Conservation (phyloP, 2,329 filamentous ascomycete species). For the Laburnicola sp. region DNA sequence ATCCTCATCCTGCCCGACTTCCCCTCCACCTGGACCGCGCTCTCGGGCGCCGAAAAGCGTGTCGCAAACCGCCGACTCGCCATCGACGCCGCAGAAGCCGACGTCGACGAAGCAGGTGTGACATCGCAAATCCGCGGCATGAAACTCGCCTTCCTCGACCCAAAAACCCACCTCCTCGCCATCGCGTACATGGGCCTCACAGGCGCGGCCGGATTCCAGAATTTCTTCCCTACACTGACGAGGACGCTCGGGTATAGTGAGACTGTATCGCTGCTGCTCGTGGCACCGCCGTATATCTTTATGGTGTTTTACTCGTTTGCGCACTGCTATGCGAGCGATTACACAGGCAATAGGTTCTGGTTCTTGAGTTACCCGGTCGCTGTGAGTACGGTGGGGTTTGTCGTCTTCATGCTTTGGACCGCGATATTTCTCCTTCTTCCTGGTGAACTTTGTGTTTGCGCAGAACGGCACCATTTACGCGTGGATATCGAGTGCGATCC, state of each 20-base stretch:
- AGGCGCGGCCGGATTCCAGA: slow-evolving; percentile 57
- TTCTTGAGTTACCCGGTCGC: slow-evolving; percentile 51
- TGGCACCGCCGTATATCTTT: slow-evolving; percentile 62
- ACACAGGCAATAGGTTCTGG: slow-evolving; percentile 49
- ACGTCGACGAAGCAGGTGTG: slow-evolving; percentile 53
- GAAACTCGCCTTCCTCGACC: slow-evolving; percentile 56
- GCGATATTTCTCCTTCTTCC: slow-evolving; percentile 59
- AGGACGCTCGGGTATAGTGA: slow-evolving; percentile 58
- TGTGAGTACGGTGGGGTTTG: slow-evolving; percentile 55
- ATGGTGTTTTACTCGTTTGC: slow-evolving; percentile 54
- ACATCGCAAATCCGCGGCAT: slow-evolving; percentile 55
- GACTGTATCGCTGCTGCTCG: slow-evolving; percentile 59
- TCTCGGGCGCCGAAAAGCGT: slow-evolving; percentile 49
- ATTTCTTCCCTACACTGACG: slow-evolving; percentile 61
- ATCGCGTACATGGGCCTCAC: slow-evolving; percentile 55
- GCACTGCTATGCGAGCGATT: slow-evolving; percentile 50
- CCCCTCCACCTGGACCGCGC: slow-evolving; percentile 46
- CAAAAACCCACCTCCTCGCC: slow-evolving; percentile 55
- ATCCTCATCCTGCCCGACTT: slow-evolving; percentile 46
- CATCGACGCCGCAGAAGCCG: slow-evolving; percentile 49
- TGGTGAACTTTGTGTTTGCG: slow-evolving; percentile 60
- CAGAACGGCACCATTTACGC: slow-evolving; percentile 61
- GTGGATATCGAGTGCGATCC: slow-evolving; percentile 57
- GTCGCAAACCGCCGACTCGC: slow-evolving; percentile 54
- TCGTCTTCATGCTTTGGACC: slow-evolving; percentile 62